phyloP scores from a whole-genome alignment of 495 filamentous ascomycete species.

The Penicillium lagena region DNA sequence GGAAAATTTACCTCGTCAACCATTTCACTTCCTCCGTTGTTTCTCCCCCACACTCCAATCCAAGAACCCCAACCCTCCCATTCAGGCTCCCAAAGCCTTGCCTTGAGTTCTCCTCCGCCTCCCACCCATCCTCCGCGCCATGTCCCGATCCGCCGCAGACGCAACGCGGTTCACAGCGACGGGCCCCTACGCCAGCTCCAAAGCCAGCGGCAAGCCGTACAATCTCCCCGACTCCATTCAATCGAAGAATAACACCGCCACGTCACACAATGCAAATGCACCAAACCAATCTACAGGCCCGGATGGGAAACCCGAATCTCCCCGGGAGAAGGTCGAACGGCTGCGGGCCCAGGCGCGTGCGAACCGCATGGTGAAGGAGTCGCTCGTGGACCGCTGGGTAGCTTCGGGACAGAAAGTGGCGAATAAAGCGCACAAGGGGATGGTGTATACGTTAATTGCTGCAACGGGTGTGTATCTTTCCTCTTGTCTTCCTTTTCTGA shows the following conservation, averaged over 20 bases:
- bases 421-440: conserved; percentile 75
- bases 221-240: conserved; percentile 31
- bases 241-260: conserved; percentile 12
- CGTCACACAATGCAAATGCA: conserved; percentile 14
- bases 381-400: conserved; percentile 61
- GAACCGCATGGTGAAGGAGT: conserved; percentile 58
- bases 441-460: conserved; percentile 67
- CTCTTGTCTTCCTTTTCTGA: no score
- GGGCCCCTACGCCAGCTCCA: conserved; percentile 77
- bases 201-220: conserved; percentile 39
- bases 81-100: no score
- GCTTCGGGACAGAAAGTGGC: conserved; percentile 65
- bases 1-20: conserved; percentile 33
- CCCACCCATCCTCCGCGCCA: conserved; percentile 17
- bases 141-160: conserved; percentile 85
- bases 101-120: no score
- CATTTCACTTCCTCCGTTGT: conserved; percentile 2
- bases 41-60: no score
- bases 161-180: conserved; percentile 95
- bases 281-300: conserved; percentile 13
- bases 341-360: conserved; percentile 73
- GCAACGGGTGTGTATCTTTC: conserved; percentile 60
- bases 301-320: conserved; percentile 57
- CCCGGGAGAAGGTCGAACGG: conserved; percentile 82
- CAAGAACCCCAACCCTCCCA: no score